Evolutionary conservation across 805 yeast genomes (phyloP).

Genomic region (Kodamaea kaohsiungensis): DNA sequence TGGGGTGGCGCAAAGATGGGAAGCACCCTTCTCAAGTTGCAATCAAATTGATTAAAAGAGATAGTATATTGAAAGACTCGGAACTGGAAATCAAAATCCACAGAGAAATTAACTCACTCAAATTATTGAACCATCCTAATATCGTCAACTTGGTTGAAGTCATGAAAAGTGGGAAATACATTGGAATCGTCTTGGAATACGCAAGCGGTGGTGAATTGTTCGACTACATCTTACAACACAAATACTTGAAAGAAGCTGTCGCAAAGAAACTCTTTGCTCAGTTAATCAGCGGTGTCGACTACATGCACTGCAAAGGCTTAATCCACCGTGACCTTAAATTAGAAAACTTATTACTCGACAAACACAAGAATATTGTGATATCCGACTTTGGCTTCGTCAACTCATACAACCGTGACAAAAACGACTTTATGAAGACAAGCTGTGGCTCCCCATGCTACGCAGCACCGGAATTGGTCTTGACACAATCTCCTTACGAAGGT

Average conservation of each 20-base stretch:
- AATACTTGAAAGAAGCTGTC: conserved; percentile 79
- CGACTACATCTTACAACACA: conserved; percentile 84
- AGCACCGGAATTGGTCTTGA: conserved; percentile 93
- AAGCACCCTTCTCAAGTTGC: conserved; percentile 84
- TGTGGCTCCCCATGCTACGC: conserved; percentile 99
- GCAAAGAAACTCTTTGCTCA: conserved; percentile 93
- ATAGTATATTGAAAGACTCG: conserved; percentile 81
- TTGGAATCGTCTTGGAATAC: conserved; percentile 94
- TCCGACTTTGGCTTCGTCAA: conserved; percentile 96
- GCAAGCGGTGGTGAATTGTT: conserved; percentile 98
- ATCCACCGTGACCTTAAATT: conserved; percentile 78
- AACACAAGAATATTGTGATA: conserved; percentile 81
- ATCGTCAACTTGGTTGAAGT: conserved; percentile 91
- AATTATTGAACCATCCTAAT: conserved; percentile 87
- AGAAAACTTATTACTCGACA: conserved; percentile 75
- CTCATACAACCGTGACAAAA: conserved; percentile 57
- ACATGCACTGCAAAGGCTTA: conserved; percentile 78
- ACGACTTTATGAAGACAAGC: conserved; percentile 87
- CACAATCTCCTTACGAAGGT: conserved; percentile 85
- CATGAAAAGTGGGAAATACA: conserved; percentile 88
- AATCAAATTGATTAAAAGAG: conserved; percentile 86
- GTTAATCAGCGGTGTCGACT: conserved; percentile 89
- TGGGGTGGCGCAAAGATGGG: conserved; percentile 92
- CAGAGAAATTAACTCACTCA: conserved; percentile 89
- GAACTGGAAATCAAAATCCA: conserved; percentile 87